Base-by-base conservation (phyloP, 1,139 yeast species). In the Scheffersomyces titani region DNA sequence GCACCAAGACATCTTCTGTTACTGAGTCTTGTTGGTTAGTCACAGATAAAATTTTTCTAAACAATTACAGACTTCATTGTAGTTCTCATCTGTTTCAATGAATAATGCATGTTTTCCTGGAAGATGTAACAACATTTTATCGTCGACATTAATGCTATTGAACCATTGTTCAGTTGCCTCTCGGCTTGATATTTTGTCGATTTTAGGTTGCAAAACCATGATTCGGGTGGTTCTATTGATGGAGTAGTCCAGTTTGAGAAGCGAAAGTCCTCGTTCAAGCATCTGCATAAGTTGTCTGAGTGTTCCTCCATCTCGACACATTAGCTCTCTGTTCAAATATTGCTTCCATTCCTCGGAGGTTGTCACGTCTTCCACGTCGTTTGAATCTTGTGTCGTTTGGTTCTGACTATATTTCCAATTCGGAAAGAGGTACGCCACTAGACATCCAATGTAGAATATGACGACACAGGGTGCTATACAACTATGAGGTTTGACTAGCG, bases 81-180 rank as follows among this genome's bases (percentile, higher is more conserved):
- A 67, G 6, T 63, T 59, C 21, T 60, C 59, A 3, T 68, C 71
- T 3, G 61, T 61, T 45, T 67, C 72, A 50, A 68, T 61, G 50
- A 66, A 65, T 24, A 68, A 57, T 1, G 71, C 65, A 58, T 68
- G 72, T 7, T 59, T 63, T 6, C 62, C 54, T 5, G 62, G 55
- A 45, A 66, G 53, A 6, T 46, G 45, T 1, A 60, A 59, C 52
- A 64, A 64, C 49, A 61, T 50, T 50, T 68, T 69, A 7, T 59
- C 6, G 13, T 53, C 40, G 11, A 66, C 53, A 6, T 65, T 57
- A 7, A 67, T 49, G 22, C 57, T 60, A 5, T 68, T 56, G 40
- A 60, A 63, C 51, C 66, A 68, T 6, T 9, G 40, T 52, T 61
- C 52, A 63, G 65, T 63, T 2, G 63, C 64, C 24, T 55, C 56